These are phyloP conservation scores for Theobroma grandiflorum DNA, from an alignment of 441 rosid species.

Conservation along the genomic window DNA sequence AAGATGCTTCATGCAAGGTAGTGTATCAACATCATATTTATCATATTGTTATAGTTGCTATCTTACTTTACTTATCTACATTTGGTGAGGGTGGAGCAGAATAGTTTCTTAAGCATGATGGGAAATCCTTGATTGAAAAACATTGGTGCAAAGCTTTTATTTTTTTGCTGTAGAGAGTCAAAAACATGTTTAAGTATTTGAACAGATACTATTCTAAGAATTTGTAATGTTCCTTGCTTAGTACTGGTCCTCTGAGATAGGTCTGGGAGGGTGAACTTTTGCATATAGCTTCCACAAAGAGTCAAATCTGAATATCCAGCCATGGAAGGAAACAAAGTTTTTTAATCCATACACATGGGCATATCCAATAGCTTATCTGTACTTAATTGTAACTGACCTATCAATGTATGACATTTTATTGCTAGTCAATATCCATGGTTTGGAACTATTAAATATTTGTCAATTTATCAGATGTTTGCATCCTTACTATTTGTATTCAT, in stretches of 20 bases:
- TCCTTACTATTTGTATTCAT: not conserved
- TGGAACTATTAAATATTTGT: not conserved
- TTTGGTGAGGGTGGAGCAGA: not conserved
- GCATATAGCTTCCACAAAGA: not conserved
- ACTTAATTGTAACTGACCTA: slow-evolving; percentile 15
- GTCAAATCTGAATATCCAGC: not conserved
- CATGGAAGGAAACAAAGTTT: slow-evolving; percentile 8
- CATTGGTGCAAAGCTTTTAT: not conserved
- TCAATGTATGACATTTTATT: slow-evolving; percentile 3
- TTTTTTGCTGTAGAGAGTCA: not conserved
- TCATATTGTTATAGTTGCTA: not conserved
- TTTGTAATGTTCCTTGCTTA: slow-evolving; percentile 2
- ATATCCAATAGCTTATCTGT: not conserved
- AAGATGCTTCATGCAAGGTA: slow-evolving; percentile 1
- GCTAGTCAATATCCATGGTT: not conserved
- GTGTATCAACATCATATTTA: not conserved
- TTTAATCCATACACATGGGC: not conserved
- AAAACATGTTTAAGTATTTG: slow-evolving; percentile 10
- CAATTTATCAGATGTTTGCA: not conserved
- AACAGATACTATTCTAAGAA: not conserved
- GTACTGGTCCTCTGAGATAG: not conserved
- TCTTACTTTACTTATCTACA: not conserved
- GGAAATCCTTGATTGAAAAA: not conserved
- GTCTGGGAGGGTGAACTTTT: not conserved
- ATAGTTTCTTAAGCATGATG: slow-evolving; percentile 1